phyloP scores from a whole-genome alignment of 306 rosid species.

The Castanea sativa region DNA sequence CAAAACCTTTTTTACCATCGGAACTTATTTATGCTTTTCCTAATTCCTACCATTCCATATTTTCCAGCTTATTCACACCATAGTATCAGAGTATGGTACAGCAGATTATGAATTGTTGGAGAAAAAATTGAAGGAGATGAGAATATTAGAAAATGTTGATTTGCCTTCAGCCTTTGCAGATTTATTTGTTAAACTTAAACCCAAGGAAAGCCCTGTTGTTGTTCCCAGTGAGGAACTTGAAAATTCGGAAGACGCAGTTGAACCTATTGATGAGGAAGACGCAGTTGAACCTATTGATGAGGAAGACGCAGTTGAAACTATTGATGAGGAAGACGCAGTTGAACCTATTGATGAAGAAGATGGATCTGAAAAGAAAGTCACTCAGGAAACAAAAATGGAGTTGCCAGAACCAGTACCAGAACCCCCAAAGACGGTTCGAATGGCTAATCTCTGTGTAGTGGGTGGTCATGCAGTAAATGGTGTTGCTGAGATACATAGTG shows the following conservation, averaged over 20 bases:
- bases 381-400: conserved; percentile 40
- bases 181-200: conserved; percentile 54
- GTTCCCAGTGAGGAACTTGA: conserved; percentile 37
- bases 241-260: conserved; percentile 29
- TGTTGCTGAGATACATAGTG: conserved; percentile 96
- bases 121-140: conserved; percentile 79
- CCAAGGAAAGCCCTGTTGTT: conserved; percentile 34
- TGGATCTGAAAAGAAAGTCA: conserved; percentile 31
- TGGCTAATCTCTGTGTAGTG: conserved; percentile 96
- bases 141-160: conserved; percentile 90
- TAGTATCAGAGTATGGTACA: conserved; percentile 72
- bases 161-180: conserved; percentile 65
- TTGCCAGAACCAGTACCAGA: conserved; percentile 57
- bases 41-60: conserved; percentile 29
- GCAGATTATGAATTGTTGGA: conserved; percentile 56
- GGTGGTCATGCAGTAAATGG: conserved; percentile 99
- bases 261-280: conserved; percentile 25
- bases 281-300: conserved; percentile 11
- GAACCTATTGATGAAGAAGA: conserved; percentile 37
- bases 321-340: neutral
- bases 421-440: conserved; percentile 87
- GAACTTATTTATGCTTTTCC: conserved; percentile 27
- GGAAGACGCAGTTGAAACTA: neutral
- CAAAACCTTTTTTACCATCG: neutral
- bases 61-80: conserved; percentile 69